Evolutionary conservation across 1,284 basidiomycete genomes (phyloP).

Genomic region (Thecaphora thlaspeos): DNA sequence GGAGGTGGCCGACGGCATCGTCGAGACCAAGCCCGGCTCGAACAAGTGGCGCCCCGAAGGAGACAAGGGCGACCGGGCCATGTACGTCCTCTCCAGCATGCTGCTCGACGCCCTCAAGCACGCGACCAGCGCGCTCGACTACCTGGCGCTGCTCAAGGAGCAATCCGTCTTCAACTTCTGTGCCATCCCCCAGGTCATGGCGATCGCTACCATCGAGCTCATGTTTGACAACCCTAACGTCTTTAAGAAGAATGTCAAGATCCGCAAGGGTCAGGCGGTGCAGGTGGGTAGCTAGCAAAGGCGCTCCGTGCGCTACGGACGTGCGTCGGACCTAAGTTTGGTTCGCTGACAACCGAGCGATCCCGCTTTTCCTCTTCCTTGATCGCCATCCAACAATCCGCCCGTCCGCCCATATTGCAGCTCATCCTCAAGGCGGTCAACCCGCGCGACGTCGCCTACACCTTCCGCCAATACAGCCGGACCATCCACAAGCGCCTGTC

Average conservation of each 20-base stretch:
- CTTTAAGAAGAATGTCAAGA: constrained; percentile 89
- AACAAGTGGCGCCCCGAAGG: constrained; percentile 30
- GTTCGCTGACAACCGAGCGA: too few relatives aligned
- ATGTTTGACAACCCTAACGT: constrained; percentile 94
- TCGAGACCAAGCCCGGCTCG: constrained; percentile 33
- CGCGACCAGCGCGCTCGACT: constrained; percentile 82
- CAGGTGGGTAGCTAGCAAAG: constrained; percentile 65
- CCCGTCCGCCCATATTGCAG: too few relatives aligned
- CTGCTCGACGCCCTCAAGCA: constrained; percentile 84
- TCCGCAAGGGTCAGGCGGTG: constrained; percentile 86
- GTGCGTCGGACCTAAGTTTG: too few relatives aligned
- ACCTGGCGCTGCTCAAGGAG: constrained; percentile 80
- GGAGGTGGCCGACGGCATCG: constrained; percentile 47
- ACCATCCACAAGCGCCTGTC: constrained; percentile 77
- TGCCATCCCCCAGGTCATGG: constrained; percentile 93
- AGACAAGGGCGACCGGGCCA: constrained; percentile 42
- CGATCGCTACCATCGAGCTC: constrained; percentile 84
- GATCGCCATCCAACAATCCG: too few relatives aligned
- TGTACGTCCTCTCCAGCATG: constrained; percentile 69
- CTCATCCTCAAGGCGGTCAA: constrained; percentile 88
- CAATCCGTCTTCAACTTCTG: constrained; percentile 96
- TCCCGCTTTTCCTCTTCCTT: too few relatives aligned
- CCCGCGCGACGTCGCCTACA: constrained; percentile 83
- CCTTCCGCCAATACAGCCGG: constrained; percentile 80
- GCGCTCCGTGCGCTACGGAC: too few relatives aligned